phyloP scores from a whole-genome alignment of 805 yeast genomes.

The Candida dajiaensis region DNA sequence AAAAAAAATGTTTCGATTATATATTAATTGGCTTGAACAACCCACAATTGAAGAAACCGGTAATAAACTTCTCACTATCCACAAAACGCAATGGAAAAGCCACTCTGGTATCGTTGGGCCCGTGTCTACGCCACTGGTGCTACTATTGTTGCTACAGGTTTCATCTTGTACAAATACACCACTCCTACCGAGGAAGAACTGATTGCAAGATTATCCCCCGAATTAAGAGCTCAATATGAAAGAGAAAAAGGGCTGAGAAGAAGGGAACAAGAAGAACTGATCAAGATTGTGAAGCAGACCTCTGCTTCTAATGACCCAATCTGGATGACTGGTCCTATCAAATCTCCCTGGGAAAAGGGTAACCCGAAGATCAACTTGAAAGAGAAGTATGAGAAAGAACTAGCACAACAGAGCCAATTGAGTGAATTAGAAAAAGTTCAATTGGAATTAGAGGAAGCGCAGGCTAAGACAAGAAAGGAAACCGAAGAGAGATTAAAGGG shows the following conservation, averaged over 20 bases:
- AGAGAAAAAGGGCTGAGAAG: constrained; percentile 54
- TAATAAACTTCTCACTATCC: neutral
- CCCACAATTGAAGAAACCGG: neutral
- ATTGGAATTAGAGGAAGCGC: constrained; percentile 31
- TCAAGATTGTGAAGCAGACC: constrained; percentile 59
- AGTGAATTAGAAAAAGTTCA: constrained; percentile 37
- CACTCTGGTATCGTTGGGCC: constrained; percentile 55
- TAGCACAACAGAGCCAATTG: constrained; percentile 38
- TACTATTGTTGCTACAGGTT: constrained; percentile 70
- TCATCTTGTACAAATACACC: constrained; percentile 60
- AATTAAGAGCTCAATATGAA: constrained; percentile 70
- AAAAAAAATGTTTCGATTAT: constrained; percentile 3
- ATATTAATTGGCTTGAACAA: constrained; percentile 2
- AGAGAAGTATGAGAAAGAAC: constrained; percentile 41
- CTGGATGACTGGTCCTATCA: constrained; percentile 73
- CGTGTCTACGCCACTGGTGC: constrained; percentile 54
- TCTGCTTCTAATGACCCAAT: constrained; percentile 68
- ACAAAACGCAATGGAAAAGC: constrained; percentile 22
- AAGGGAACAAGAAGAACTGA: constrained; percentile 63
- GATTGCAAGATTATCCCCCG: constrained; percentile 73
- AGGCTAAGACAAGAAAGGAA: constrained; percentile 19
- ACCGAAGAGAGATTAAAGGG: constrained; percentile 27
- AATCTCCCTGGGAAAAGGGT: constrained; percentile 57
- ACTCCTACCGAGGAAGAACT: constrained; percentile 84
- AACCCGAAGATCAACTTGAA: constrained; percentile 32